phyloP scores from a whole-genome alignment of 164 flowering plant species.

The Magnolia changhungtana region DNA sequence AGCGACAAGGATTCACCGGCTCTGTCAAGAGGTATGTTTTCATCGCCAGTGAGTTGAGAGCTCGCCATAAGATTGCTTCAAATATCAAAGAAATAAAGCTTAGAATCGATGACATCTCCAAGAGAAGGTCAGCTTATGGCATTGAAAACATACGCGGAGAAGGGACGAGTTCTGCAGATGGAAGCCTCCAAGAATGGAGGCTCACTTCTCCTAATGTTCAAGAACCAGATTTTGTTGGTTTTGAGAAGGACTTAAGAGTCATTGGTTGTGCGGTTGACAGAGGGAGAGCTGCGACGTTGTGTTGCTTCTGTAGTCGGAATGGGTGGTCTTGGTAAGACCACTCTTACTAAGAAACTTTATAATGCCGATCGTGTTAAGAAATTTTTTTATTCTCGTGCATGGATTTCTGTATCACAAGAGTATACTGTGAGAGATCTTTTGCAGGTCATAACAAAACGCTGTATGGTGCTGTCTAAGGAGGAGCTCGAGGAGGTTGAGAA shows the following conservation, averaged over 20 bases:
- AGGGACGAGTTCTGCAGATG: not conserved
- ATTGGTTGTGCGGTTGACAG: not conserved
- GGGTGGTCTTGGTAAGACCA: conserved; percentile 19
- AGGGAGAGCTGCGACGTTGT: not conserved
- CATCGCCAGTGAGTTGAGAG: not conserved
- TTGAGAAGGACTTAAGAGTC: not conserved
- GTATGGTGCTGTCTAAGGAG: not conserved
- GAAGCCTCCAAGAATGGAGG: not conserved
- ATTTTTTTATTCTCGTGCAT: conserved; percentile 16
- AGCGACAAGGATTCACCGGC: not conserved
- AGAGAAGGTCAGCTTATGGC: not conserved
- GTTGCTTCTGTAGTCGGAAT: conserved; percentile 23
- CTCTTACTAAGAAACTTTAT: conserved; percentile 28
- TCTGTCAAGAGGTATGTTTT: not conserved
- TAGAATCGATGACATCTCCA: not conserved
- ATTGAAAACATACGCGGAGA: not conserved
- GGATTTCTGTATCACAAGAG: conserved; percentile 9
- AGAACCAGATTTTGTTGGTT: not conserved
- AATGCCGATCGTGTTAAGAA: conserved; percentile 3
- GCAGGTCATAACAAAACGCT: not conserved
- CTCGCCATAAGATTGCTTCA: not conserved
- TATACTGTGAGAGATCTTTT: not conserved
- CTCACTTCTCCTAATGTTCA: not conserved
- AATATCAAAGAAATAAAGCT: not conserved
- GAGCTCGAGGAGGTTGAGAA: not conserved